Evolutionary conservation across 2,329 filamentous ascomycete genomes (phyloP), one percentile per base, ranked within the genome.

Genomic region (Monosporascus sp.): DNA sequence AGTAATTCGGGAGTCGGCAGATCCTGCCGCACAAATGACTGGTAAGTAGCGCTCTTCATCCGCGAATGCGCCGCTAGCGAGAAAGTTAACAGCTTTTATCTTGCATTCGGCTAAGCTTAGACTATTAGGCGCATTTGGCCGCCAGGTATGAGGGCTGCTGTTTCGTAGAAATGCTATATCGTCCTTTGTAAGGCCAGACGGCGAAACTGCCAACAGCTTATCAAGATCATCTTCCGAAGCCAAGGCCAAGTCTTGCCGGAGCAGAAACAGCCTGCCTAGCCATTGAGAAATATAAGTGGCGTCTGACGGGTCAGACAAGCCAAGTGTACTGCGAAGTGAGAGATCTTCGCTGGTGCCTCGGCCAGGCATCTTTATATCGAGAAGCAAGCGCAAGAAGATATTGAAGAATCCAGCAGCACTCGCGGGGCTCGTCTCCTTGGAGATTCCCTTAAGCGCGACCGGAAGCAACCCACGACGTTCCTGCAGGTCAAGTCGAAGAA

Each of bases 21-120:
- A 92, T 0, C 90, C 86, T 25, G 90, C 86, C 5, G 92, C 91
- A 66, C 89, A 91, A 1, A 97, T 72, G 1, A 90, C 88, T 0
- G 93, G 88, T 14, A 97, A 69, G 61, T 97, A 90, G 34, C 91
- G 85, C 65, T 97, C 89, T 1, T 83, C 72, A 56, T 97, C 90
- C 0, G 76, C 85, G 69, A 99, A 97, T 6, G 92, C 85, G 5
- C 90, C 91, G 64, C 90, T 96, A 3, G 88, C 84, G 20, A 99
- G 74, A 51, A 97, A 84, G 22, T 78, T 82, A 5, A 87, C 78
- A 5, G 83, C 82, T 47, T 84, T 81, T 4, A 84, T 78, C 64
- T 92, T 91, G 4, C 85, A 85, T 60, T 89, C 83, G 1, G 81
- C 76, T 37, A 92, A 69, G 60, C 85, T 88, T 50, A 90, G 69